These are phyloP conservation scores for Psophocarpus tetragonolobus DNA, from an alignment of 306 rosid genomes.

Conservation along the genomic window DNA sequence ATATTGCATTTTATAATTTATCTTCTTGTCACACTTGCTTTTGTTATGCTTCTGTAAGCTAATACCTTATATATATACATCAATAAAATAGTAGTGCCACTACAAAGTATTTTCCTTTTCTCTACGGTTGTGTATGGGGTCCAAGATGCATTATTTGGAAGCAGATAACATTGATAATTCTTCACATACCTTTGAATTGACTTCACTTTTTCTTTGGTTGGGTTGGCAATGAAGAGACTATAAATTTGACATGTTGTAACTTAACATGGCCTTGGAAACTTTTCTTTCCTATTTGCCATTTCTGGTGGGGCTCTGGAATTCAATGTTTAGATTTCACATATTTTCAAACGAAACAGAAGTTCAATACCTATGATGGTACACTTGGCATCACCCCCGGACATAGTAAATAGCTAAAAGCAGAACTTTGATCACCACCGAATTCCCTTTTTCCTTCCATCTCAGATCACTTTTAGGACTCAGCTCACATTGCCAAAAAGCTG, in stretches of 20 bases:
- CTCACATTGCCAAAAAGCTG: constrained; percentile 41
- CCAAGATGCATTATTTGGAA: constrained; percentile 57
- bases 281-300: constrained; percentile 34
- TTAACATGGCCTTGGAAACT: constrained; percentile 37
- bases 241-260: constrained; percentile 34
- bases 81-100: constrained; percentile 22
- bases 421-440: constrained; percentile 31
- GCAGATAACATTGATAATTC: constrained; percentile 56
- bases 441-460: constrained; percentile 27
- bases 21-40: constrained; percentile 30
- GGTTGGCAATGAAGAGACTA: constrained; percentile 42
- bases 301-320: constrained; percentile 37
- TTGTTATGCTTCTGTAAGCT: not conserved
- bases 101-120: constrained; percentile 18
- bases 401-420: constrained; percentile 31
- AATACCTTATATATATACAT: not conserved
- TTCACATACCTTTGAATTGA: constrained; percentile 46
- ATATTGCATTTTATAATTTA: constrained; percentile 35
- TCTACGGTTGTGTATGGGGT: constrained; percentile 46
- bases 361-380: constrained; percentile 37
- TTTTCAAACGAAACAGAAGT: constrained; percentile 17
- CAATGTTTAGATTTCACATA: constrained; percentile 18
- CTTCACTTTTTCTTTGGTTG: constrained; percentile 39
- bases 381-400: constrained; percentile 65
- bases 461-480: constrained; percentile 26